These are phyloP conservation scores for Thalia dealbata DNA, from an alignment of 176 grass and related monocot genomes.

Conservation along the genomic window DNA sequence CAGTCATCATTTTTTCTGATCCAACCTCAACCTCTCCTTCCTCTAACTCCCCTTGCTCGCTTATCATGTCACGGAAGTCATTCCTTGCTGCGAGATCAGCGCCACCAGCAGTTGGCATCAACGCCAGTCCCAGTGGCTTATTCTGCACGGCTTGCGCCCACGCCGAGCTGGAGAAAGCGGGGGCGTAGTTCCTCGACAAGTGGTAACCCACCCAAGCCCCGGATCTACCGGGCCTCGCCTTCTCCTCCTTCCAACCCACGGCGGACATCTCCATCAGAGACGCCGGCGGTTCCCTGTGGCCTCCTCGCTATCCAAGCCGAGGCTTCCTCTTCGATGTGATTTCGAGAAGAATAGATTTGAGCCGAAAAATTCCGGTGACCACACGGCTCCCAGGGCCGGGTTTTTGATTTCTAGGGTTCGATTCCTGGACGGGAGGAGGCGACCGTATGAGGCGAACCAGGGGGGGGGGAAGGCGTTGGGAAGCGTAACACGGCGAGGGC, in stretches of 20 bases:
- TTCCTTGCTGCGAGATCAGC: background rate
- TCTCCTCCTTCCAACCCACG: slow-evolving; percentile 42
- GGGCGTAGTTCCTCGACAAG: slow-evolving; percentile 57
- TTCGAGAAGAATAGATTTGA: too few relatives aligned
- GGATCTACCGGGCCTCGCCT: slow-evolving; percentile 25
- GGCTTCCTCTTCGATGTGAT: background rate
- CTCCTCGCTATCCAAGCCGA: slow-evolving; percentile 25
- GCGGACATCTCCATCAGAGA: slow-evolving; percentile 59
- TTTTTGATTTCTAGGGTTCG: too few relatives aligned
- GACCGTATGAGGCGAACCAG: too few relatives aligned
- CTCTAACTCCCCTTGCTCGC: slow-evolving; percentile 6
- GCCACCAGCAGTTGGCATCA: background rate
- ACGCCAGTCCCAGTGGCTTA: slow-evolving; percentile 49
- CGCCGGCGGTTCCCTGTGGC: slow-evolving; percentile 47
- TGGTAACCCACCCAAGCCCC: slow-evolving; percentile 74
- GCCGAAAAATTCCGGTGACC: too few relatives aligned
- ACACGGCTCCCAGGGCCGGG: too few relatives aligned
- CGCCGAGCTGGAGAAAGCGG: slow-evolving; percentile 55
- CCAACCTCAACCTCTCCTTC: slow-evolving; percentile 4
- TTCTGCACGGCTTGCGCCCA: slow-evolving; percentile 92
- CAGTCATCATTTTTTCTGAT: background rate
- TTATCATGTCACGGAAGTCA: slow-evolving; percentile 9
- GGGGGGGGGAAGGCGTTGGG: too few relatives aligned
- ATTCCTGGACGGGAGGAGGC: too few relatives aligned
- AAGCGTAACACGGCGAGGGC: too few relatives aligned